A percentile compares a stretch with the other conserved stretches of the same genome.
Evolutionary conservation across 345 rosid genomes (phyloP).

Genomic region (Camelina hispida): DNA sequence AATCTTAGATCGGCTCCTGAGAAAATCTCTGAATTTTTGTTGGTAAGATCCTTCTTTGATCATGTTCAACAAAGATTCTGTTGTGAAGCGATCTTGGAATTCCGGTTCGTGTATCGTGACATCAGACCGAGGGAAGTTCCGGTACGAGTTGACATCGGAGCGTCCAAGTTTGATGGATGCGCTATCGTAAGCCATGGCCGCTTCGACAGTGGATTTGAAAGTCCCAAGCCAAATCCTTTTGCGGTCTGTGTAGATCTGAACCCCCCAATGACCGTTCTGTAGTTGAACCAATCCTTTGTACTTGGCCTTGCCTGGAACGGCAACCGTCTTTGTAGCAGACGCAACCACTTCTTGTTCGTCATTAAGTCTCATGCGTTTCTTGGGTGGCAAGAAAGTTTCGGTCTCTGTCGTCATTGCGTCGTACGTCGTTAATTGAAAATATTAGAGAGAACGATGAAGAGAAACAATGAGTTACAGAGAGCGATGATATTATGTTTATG

Average conservation of each 20-base stretch:
- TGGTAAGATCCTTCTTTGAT: slow-evolving; percentile 72
- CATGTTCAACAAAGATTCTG: slow-evolving; percentile 59
- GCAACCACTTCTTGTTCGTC: not conserved
- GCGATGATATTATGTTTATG: not conserved
- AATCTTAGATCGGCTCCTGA: slow-evolving; percentile 37
- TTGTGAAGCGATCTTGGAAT: slow-evolving; percentile 49
- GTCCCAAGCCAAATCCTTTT: slow-evolving; percentile 75
- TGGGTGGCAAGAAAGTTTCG: slow-evolving; percentile 27
- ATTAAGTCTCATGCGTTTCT: slow-evolving; percentile 26
- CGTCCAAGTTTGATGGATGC: slow-evolving; percentile 54
- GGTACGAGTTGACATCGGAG: slow-evolving; percentile 49
- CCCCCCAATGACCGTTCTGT: slow-evolving; percentile 64
- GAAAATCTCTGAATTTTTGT: slow-evolving; percentile 54
- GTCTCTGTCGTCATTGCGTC: not conserved
- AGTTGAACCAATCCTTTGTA: slow-evolving; percentile 64
- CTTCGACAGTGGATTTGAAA: slow-evolving; percentile 58
- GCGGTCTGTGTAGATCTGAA: slow-evolving; percentile 59
- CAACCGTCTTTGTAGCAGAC: not conserved
- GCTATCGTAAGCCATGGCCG: slow-evolving; percentile 67
- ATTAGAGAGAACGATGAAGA: not conserved
- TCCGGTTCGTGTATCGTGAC: slow-evolving; percentile 51
- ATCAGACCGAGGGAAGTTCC: slow-evolving; percentile 66
- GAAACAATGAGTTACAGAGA: not conserved
- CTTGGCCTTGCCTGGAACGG: slow-evolving; percentile 16
- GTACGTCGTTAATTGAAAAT: not conserved